Conservation (phyloP, 768 basidiomycete species). For the Panaeolus papilionaceus region DNA sequence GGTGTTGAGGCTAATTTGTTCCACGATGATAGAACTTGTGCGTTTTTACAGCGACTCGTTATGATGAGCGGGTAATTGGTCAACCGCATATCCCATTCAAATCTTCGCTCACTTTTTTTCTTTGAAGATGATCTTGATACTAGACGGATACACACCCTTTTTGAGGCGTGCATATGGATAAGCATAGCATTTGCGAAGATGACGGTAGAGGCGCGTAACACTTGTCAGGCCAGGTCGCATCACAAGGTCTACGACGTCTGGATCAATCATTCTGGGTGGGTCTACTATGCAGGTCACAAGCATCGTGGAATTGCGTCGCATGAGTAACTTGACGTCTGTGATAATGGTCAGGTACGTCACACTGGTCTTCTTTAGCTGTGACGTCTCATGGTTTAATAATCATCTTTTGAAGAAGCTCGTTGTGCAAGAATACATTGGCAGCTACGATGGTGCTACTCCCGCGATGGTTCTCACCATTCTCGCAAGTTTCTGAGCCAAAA, state of each 20-base stretch:
- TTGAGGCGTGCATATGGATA: not conserved
- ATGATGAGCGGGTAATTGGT: not conserved
- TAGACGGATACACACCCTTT: not conserved
- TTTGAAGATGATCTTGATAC: not conserved
- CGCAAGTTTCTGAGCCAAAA: not conserved
- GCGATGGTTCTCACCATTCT: not conserved
- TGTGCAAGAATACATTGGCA: not conserved
- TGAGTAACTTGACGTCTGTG: not conserved
- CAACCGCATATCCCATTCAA: not conserved
- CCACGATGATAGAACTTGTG: not conserved
- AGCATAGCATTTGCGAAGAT: not conserved
- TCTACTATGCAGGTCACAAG: not conserved
- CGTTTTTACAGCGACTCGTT: not conserved
- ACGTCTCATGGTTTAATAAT: not conserved
- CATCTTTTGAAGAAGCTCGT: not conserved
- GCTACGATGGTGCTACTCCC: not conserved
- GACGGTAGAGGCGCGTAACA: slow-evolving; percentile 4
- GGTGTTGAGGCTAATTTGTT: not conserved
- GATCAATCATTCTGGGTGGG: slow-evolving; percentile 3
- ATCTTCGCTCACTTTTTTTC: not conserved
- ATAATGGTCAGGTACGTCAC: slow-evolving; percentile 1
- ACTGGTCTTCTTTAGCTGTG: not conserved
- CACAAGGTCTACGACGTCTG: not conserved
- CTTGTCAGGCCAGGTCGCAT: not conserved
- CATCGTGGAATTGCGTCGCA: not conserved